phyloP scores from a whole-genome alignment of 83 land plant genomes.

The Picea abies region DNA sequence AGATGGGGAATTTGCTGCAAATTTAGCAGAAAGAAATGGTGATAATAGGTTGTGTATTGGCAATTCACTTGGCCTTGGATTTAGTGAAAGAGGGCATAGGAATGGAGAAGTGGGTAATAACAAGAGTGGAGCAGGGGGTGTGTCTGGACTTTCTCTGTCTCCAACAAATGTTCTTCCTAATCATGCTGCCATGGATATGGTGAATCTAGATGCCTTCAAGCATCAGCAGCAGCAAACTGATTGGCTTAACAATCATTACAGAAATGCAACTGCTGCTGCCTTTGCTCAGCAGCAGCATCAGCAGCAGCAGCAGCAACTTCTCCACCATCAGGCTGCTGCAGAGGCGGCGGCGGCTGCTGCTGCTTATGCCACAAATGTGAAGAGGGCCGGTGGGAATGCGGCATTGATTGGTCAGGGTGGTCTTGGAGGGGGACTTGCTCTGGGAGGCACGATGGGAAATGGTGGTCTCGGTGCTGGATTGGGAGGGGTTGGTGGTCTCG shows the following conservation, averaged over 20 bases:
- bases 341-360: constrained; percentile 26
- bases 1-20: constrained; percentile 2
- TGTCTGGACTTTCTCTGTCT: constrained; percentile 15
- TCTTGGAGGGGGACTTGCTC: constrained; percentile 14
- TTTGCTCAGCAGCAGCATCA: constrained; percentile 22
- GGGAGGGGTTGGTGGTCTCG: constrained; percentile 24
- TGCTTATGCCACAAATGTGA: constrained; percentile 19
- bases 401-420: constrained; percentile 9
- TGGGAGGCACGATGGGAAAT: constrained; percentile 16
- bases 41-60: constrained; percentile 9
- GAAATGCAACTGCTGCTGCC: constrained; percentile 19
- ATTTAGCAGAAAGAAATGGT: constrained; percentile 9
- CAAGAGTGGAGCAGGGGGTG: constrained; percentile 10
- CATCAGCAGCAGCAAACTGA: constrained; percentile 28
- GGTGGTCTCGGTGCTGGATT: constrained; percentile 6
- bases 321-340: constrained; percentile 15
- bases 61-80: constrained; percentile 17
- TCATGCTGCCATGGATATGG: constrained; percentile 17
- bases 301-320: constrained; percentile 21
- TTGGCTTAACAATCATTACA: constrained; percentile 24
- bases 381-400: constrained; percentile 4
- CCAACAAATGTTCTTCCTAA: constrained; percentile 2
- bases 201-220: constrained; percentile 20
- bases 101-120: constrained; percentile 10
- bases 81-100: constrained; percentile 11